phyloP scores from a whole-genome alignment of 352 stramenopile species.

The Globisporangium nodosum region DNA sequence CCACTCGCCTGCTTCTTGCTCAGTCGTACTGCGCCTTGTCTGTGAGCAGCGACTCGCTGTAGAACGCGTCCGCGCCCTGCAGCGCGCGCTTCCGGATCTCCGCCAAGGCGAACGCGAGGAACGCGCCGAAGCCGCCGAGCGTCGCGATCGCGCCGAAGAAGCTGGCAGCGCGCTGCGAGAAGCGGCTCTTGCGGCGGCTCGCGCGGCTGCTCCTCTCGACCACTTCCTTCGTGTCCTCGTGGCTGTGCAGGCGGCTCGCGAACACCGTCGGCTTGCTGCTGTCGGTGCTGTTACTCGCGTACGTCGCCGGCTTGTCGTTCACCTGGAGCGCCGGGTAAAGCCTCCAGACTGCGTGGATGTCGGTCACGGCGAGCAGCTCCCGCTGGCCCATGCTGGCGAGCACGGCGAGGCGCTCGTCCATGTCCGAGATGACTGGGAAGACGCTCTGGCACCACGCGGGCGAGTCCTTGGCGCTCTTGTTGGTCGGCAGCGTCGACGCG shows the following conservation, averaged over 20 bases:
- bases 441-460: constrained; percentile 63
- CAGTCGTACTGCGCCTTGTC: constrained; percentile 42
- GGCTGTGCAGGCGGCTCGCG: constrained; percentile 58
- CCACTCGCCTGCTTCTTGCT: not conserved
- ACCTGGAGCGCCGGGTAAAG: constrained; percentile 60
- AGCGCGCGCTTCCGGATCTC: constrained; percentile 32
- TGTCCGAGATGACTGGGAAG: constrained; percentile 51
- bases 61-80: constrained; percentile 33
- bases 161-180: constrained; percentile 42
- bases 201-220: not conserved
- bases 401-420: constrained; percentile 39
- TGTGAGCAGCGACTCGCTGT: constrained; percentile 61
- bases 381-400: constrained; percentile 72
- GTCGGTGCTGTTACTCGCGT: constrained; percentile 14
- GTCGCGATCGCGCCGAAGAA: constrained; percentile 64
- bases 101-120: constrained; percentile 32
- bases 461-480: constrained; percentile 1
- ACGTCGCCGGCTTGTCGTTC: constrained; percentile 27
- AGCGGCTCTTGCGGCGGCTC: constrained; percentile 13
- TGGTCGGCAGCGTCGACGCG: constrained; percentile 10
- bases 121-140: constrained; percentile 44
- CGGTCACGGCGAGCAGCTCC: constrained; percentile 55
- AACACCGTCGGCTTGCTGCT: constrained; percentile 23
- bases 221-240: constrained; percentile 26
- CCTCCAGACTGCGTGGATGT: constrained; percentile 71